Evolutionary conservation across 2,329 filamentous ascomycete genomes (phyloP), one percentile per base, ranked within the genome.

Genomic region (Colletotrichum sp.): DNA sequence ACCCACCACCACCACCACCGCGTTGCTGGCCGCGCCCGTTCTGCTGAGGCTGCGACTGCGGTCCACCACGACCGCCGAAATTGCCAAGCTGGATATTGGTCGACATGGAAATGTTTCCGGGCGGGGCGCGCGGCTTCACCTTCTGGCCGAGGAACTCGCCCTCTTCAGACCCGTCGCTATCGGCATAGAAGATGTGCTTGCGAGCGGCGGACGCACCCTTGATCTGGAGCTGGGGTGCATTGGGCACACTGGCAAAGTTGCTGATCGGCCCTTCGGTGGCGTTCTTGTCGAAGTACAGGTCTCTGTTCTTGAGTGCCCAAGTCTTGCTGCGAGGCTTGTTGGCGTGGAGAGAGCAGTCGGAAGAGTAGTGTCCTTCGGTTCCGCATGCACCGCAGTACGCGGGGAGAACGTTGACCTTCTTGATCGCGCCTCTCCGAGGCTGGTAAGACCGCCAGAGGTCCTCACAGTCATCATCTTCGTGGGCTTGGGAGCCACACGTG

Each of bases 391-490:
- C 91, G 82, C 92, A 93, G 69, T 86, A 89, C 1, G 87, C 83
- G 1, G 87, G 86, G 25, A 93, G 86, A 34, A 82, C 81, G 65
- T 83, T 83, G 52, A 93, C 90, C 75, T 87, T 91, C 73, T 84
- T 86, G 65, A 87, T 83, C 16, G 82, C 82, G 18, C 83, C 80
- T 12, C 83, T 79, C 16, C 84, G 82, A 3, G 86, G 86, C 15
- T 84, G 81, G 80, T 89, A 93, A 22, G 87, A 91, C 73, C 89
- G 87, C 92, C 92, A 95, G 28, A 93, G 84, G 64, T 88, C 85
- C 69, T 89, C 88, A 81, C 94, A 95, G 4, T 88, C 83, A 15
- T 85, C 81, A 80, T 95, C 93, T 10, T 88, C 78, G 79, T 95
- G 94, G 10, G 88, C 85, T 5, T 80, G 77, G 8, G 88, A 88